Conservation (phyloP, 2,329 filamentous ascomycete genomes). For the Coniochaeta hoffmannii region DNA sequence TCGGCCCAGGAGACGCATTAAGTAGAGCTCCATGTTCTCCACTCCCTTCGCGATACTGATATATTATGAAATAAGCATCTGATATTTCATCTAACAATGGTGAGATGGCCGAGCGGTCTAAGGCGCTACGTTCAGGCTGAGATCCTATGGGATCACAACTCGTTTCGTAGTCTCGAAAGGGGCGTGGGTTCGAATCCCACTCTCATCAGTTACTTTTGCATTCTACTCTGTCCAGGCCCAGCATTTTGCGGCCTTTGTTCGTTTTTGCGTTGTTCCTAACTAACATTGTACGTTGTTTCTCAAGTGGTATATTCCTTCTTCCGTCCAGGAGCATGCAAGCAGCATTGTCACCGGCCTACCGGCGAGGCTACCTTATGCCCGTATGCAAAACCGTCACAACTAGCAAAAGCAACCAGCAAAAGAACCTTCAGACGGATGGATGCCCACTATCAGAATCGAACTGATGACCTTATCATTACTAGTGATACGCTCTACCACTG, state of each 20-base stretch:
- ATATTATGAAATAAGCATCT: too few species aligned
- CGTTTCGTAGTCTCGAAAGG: neutral
- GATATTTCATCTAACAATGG: neutral
- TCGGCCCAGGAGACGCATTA: too few species aligned
- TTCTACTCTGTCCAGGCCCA: too few species aligned
- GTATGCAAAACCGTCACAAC: neutral
- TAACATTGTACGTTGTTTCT: too few species aligned
- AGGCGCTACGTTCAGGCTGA: slow-evolving; percentile 1
- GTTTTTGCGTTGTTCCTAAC: too few species aligned
- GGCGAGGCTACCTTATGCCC: too few species aligned
- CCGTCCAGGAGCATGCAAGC: neutral
- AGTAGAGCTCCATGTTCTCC: too few species aligned
- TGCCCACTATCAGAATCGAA: slow-evolving; percentile 1
- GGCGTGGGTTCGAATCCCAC: slow-evolving; percentile 2
- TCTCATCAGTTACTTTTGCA: neutral
- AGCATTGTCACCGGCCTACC: too few species aligned
- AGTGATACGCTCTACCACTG: slow-evolving; percentile 2
- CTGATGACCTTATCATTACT: slow-evolving; percentile 2
- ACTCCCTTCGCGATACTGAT: too few species aligned
- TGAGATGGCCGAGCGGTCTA: slow-evolving; percentile 1
- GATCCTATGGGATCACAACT: neutral
- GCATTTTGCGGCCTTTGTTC: neutral
- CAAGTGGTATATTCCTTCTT: neutral
- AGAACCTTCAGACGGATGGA: neutral
- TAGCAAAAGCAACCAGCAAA: neutral